A percentile compares a stretch with the other conserved stretches of the same genome.
phyloP scores from a whole-genome alignment of 805 yeast genomes.

The Lachancea lanzarotensis region DNA sequence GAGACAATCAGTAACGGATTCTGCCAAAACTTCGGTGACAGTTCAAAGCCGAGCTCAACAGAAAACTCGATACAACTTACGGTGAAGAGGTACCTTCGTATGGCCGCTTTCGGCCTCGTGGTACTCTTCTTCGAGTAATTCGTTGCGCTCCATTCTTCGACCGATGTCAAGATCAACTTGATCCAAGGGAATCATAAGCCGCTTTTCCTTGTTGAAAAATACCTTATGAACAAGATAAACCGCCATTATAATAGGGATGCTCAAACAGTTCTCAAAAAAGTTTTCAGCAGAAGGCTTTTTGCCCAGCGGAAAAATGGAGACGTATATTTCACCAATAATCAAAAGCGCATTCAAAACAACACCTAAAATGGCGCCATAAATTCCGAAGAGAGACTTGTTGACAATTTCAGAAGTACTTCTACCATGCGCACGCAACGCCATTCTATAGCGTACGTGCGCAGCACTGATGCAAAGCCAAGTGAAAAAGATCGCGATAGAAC shows the following conservation, averaged over 20 bases:
- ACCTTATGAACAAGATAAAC: constrained; percentile 56
- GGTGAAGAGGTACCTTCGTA: too few species aligned
- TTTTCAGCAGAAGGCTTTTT: constrained; percentile 43
- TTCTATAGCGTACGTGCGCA: constrained; percentile 57
- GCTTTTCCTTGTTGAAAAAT: constrained; percentile 43
- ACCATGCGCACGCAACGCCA: constrained; percentile 58
- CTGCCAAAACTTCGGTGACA: too few species aligned
- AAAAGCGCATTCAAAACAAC: constrained; percentile 49
- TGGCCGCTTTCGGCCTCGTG: too few species aligned
- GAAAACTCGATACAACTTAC: too few species aligned
- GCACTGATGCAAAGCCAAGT: constrained; percentile 58
- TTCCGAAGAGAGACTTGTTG: constrained; percentile 61
- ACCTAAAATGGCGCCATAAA: constrained; percentile 59
- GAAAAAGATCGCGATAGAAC: constrained; percentile 56
- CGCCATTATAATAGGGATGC: constrained; percentile 54
- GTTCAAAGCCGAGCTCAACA: too few species aligned
- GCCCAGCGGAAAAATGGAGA: constrained; percentile 66
- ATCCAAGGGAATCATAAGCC: constrained; percentile 36
- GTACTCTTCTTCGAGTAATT: constrained; percentile 44
- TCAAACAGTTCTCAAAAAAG: constrained; percentile 63
- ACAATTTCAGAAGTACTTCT: constrained; percentile 62
- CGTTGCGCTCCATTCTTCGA: constrained; percentile 51
- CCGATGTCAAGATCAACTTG: constrained; percentile 61
- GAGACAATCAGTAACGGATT: too few species aligned
- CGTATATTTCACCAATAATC: constrained; percentile 74